These are phyloP conservation scores for Phytophthora ohioensis DNA, from an alignment of 352 stramenopile species.

Conservation along the genomic window DNA sequence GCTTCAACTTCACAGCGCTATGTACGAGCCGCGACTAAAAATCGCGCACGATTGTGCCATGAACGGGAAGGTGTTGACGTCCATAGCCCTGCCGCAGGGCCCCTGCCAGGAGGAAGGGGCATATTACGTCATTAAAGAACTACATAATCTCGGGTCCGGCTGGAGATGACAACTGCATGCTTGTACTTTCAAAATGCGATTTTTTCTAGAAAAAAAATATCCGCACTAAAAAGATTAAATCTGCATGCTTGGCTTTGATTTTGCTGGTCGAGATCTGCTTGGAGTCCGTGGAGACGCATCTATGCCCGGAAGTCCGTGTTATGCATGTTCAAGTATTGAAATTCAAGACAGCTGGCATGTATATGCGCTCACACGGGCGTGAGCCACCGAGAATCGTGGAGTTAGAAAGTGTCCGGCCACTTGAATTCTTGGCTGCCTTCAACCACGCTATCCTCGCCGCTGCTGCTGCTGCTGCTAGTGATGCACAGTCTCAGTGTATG, in stretches of 20 bases:
- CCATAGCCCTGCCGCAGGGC: background rate
- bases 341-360: slow-evolving; percentile 26
- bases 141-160: background rate
- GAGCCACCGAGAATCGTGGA: background rate
- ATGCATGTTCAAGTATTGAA: slow-evolving; percentile 19
- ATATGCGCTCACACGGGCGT: background rate
- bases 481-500: background rate
- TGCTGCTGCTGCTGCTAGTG: background rate
- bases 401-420: slow-evolving; percentile 23
- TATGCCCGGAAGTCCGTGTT: background rate
- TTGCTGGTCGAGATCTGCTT: no score
- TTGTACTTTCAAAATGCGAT: no score
- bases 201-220: no score
- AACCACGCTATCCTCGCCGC: slow-evolving; percentile 38
- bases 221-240: no score
- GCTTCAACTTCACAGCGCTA: slow-evolving; percentile 31
- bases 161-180: no score
- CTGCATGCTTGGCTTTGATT: no score
- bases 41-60: slow-evolving; percentile 17
- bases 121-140: background rate
- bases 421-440: slow-evolving; percentile 34
- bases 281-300: no score
- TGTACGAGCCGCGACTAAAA: slow-evolving; percentile 20
- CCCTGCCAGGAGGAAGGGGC: background rate
- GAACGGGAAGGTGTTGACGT: slow-evolving; percentile 9